phyloP scores from a whole-genome alignment of 2,329 filamentous ascomycete species.

The Polytolypa hystricis region DNA sequence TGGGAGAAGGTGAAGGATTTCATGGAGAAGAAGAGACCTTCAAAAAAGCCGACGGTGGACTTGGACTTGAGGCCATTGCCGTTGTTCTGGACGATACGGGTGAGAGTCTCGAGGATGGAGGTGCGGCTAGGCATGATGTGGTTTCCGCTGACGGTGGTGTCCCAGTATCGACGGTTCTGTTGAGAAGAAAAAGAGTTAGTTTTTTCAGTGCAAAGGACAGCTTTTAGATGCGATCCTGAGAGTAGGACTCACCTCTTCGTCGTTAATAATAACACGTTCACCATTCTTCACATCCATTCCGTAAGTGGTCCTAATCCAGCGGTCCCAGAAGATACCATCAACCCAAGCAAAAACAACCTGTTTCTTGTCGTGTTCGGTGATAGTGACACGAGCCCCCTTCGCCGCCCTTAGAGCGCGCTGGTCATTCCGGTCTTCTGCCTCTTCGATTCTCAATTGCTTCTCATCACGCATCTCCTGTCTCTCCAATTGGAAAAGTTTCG shows the following conservation, averaged over 20 bases:
- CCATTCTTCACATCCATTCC: conserved; percentile 77
- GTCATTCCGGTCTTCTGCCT: conserved; percentile 87
- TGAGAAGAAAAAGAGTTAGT: conserved; percentile 17
- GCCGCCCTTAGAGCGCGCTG: conserved; percentile 75
- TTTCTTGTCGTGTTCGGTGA: conserved; percentile 76
- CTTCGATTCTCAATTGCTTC: conserved; percentile 91
- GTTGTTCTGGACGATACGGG: conserved; percentile 39
- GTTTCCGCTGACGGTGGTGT: conserved; percentile 77
- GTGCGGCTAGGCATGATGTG: conserved; percentile 81
- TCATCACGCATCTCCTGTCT: conserved; percentile 85
- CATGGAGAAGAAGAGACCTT: conserved; percentile 36
- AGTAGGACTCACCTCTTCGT: conserved; percentile 69
- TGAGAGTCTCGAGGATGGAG: conserved; percentile 73
- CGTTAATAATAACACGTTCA: conserved; percentile 90
- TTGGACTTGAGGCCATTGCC: conserved; percentile 39
- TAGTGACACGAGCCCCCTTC: conserved; percentile 79
- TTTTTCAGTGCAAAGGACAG: not conserved
- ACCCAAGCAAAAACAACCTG: conserved; percentile 96
- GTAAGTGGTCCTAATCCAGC: conserved; percentile 92
- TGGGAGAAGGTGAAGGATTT: conserved; percentile 33
- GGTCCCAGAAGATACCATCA: conserved; percentile 92
- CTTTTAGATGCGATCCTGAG: conserved; percentile 6
- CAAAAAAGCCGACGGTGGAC: conserved; percentile 37
- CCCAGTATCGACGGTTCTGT: conserved; percentile 90
- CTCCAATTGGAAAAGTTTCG: conserved; percentile 82